phyloP scores from a whole-genome alignment of 2,329 filamentous ascomycete species.

The Beauveria scarabaeidicola region DNA sequence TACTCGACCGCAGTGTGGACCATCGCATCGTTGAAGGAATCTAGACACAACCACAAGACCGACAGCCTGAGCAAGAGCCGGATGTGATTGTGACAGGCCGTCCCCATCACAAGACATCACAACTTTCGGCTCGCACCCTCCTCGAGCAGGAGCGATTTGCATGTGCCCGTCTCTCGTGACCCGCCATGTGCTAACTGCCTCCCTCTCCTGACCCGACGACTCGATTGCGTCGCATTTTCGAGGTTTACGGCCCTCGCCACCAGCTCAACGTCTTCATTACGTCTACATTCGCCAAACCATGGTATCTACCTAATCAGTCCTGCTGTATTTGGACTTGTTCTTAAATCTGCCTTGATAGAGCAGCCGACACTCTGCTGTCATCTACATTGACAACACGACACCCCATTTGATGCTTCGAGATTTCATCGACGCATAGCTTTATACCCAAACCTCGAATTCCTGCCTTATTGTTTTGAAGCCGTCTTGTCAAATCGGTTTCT shows the following conservation, averaged over 20 bases:
- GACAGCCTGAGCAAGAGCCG: not conserved
- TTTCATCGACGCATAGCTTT: not conserved
- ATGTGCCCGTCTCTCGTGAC: conserved; percentile 2
- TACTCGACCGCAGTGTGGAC: not conserved
- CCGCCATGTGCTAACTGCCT: conserved; percentile 8
- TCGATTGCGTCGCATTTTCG: not conserved
- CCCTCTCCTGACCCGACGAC: conserved; percentile 2
- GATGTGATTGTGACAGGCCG: not conserved
- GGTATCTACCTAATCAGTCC: conserved; percentile 20
- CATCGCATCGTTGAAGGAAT: not conserved
- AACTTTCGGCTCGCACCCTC: not conserved
- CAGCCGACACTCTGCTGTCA: conserved; percentile 11
- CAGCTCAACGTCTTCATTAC: not conserved
- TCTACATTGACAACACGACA: conserved; percentile 8
- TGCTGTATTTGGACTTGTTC: conserved; percentile 18
- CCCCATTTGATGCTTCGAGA: not conserved
- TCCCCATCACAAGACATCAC: not conserved
- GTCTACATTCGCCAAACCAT: conserved; percentile 18
- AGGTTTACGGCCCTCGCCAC: not conserved
- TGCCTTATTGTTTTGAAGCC: not conserved
- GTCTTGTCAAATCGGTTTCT: not conserved
- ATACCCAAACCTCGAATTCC: not conserved
- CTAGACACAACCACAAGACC: not conserved
- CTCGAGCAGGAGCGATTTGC: conserved; percentile 4
- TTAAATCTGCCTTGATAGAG: not conserved